Evolutionary conservation across 805 yeast species (phyloP), one percentile per base, ranked within the genome.

Genomic region (Ogataea ramenticola): DNA sequence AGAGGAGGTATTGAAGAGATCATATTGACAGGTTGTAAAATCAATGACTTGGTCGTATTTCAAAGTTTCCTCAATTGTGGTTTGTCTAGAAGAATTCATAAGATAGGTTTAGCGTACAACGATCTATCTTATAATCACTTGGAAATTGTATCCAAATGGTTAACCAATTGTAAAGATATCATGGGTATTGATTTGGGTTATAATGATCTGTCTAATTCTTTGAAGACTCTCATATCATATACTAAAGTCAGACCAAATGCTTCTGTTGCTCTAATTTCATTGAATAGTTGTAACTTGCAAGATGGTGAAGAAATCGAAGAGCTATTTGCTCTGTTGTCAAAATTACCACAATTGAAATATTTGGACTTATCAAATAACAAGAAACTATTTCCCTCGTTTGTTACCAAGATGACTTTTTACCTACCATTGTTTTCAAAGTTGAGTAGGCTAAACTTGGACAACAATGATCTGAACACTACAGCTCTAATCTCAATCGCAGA

Each of bases 131-230:
- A 69, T 3, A 74, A 74, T n/a, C 91, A 87, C 46, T 60, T 82
- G 30, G 68, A 69, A 46, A 62, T 75, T 20, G 46, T 86, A 21
- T 70, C 77, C 7, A 62, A 75, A 39, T 87, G 91, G 89, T 60
- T 84, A 44, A 54, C 66, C 41, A 60, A 52, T 47, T 61, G 62
- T 60, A 55, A 65, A 52, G 65, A 56, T 24, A 72, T 80, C 5
- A 58, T 79, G 49, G 96, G 96, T 3, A 61, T 90, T 6, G 96
- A 89, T 66, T 54, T 90, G 19, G 95, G 95, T 3, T 90, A 82
- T 56, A 90, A 90, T 58, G 90, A 86, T 57, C 63, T 84, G 32
- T 70, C 71, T 1, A 55, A 57, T 3, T 60, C 59, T 46, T 46
- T 73, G 42, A 60, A 57, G 27, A 68, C 71, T 11, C 56, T 75